A percentile compares a stretch with the other conserved stretches of the same genome.
Evolutionary conservation across 2,329 filamentous ascomycete genomes (phyloP).

Genomic region (Pseudogymnoascus sp.): DNA sequence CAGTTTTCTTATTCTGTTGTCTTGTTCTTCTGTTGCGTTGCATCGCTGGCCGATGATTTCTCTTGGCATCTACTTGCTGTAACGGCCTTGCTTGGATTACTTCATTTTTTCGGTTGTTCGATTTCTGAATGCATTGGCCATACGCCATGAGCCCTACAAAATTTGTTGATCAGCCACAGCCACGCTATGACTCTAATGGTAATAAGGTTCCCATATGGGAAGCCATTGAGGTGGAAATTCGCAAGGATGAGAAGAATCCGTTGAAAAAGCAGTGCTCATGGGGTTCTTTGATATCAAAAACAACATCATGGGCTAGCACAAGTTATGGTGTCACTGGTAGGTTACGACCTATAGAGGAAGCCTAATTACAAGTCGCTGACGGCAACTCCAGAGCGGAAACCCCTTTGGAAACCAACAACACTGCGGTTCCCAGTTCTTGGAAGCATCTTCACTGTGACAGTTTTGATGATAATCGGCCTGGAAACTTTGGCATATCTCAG

Average conservation of each 20-base stretch:
- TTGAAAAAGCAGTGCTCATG: not conserved
- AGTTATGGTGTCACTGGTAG: not conserved
- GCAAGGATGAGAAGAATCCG: not conserved
- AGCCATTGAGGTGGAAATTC: not conserved
- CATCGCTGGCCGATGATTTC: not conserved
- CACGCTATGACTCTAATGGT: not conserved
- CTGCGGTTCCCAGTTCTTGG: slow-evolving; percentile 32
- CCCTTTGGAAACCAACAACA: slow-evolving; percentile 32
- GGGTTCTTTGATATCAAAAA: not conserved
- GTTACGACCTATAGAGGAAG: not conserved
- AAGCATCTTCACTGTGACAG: slow-evolving; percentile 29
- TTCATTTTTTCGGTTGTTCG: not conserved
- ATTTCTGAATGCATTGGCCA: not conserved
- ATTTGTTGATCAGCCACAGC: not conserved
- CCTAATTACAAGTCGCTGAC: not conserved
- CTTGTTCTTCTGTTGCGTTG: not conserved
- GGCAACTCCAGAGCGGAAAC: not conserved
- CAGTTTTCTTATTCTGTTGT: not conserved
- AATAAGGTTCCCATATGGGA: slow-evolving; percentile 1
- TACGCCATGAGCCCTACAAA: not conserved
- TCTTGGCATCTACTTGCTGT: not conserved
- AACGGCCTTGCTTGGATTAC: not conserved
- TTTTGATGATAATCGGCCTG: slow-evolving; percentile 35
- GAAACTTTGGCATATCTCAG: slow-evolving; percentile 35
- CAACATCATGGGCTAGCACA: not conserved